Percentiles rank a stretch among this genome's conserved stretches.
Evolutionary conservation across 257 asterid species (phyloP).

Genomic region (Nicotiana otophora): DNA sequence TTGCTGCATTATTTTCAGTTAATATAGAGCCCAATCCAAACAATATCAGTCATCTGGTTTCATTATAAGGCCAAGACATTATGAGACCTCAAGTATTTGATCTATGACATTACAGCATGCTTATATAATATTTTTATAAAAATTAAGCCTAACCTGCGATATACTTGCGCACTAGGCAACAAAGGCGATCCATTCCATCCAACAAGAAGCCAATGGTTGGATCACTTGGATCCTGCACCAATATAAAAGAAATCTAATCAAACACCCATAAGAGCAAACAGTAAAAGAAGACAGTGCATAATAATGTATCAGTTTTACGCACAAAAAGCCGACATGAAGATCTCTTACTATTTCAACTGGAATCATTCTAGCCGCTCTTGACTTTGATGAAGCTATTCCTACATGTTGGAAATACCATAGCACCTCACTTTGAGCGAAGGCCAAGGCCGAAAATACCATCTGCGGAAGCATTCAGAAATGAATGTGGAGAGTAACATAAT

Average conservation of each 20-base stretch:
- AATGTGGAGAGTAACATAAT: not conserved
- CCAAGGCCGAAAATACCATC: conserved; percentile 99
- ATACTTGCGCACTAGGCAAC: conserved; percentile 95
- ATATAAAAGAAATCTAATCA: not conserved
- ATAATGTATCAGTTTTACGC: conserved; percentile 4
- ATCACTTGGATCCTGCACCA: conserved; percentile 85
- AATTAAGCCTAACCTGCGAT: conserved; percentile 69
- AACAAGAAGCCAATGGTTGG: conserved; percentile 93
- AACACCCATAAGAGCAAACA: conserved; percentile 12
- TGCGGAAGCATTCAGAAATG: conserved; percentile 37
- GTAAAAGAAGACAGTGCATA: not conserved
- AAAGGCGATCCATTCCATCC: conserved; percentile 95
- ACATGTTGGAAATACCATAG: conserved; percentile 95
- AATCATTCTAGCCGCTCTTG: conserved; percentile 63
- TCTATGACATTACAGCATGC: not conserved
- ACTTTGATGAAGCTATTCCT: conserved; percentile 73
- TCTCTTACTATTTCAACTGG: conserved; percentile 87
- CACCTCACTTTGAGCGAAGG: conserved; percentile 95
- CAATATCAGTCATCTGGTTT: not conserved
- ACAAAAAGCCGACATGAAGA: not conserved
- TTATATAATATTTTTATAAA: not conserved
- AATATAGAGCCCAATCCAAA: not conserved
- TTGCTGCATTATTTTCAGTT: not conserved
- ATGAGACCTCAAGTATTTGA: too few relatives aligned
- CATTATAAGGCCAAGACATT: too few relatives aligned